Evolutionary conservation across 169 alveolate species (phyloP), one percentile per base, ranked within the genome.

Genomic region (Ichthyophthirius multifiliis): DNA sequence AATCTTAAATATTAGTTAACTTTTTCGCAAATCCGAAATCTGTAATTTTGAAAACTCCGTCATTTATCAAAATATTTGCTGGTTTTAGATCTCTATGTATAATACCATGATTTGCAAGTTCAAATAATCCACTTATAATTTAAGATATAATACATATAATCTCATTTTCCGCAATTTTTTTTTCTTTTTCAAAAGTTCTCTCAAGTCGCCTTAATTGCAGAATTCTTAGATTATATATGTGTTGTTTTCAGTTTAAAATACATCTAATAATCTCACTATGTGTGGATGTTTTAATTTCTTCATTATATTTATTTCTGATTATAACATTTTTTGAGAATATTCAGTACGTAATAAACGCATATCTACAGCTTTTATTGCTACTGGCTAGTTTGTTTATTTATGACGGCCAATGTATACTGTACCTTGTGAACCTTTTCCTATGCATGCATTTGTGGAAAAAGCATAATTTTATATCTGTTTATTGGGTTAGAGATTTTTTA

Each of bases 11-110:
- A 37, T 76, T 75, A 7, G 12, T 76, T 18, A 76, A 37, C 15
- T 73, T 16, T 41, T 55, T 76, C 31, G 83, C 73, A 62, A 76
- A 76, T 18, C 83, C 83, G 31, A 76, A 76, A 76, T 76, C 83
- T 20, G 83, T 55, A 12, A 76, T 37, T 62, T 76, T 76, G 44
- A 47, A 76, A 5, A 55, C 23, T 23, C 55, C 65, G 27, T 55
- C 55, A 32, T 55, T 12, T 20, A 32, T 71, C 46, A 76, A 20
- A 35, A 76, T 55, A 62, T 76, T 76, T 20, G 83, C 83, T 23
- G 74, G 83, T 27, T 45, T n/a, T 45, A 41, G 12, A 41, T 91
- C 95, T 74, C 95, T 75, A 82, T 91, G 95, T 37, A 87, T 84
- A 75, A 47, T 47, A 7, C 74, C 74, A n/a, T n/a, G n/a, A n/a